Conservation (phyloP, 2,329 filamentous ascomycete species). For the Aureobasidium subglaciale region DNA sequence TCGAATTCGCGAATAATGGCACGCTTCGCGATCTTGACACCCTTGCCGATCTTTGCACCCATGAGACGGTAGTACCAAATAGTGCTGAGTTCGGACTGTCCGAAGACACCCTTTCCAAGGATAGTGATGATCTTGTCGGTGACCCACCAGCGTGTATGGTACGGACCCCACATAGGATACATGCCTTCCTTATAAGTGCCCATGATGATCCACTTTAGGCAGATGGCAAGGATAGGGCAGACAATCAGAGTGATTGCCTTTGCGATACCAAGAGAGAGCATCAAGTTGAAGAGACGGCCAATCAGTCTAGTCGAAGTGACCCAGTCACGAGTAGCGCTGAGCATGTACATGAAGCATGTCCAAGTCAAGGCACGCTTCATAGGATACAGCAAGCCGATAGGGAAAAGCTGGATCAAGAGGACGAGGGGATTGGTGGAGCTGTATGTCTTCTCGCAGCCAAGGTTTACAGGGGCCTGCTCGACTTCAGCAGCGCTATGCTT, state of each 20-base stretch:
- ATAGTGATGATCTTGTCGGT: conserved; percentile 47
- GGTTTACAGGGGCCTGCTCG: conserved; percentile 17
- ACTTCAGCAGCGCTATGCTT: conserved; percentile 9
- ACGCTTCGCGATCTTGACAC: conserved; percentile 40
- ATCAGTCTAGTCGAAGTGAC: conserved; percentile 34
- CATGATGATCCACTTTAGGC: conserved; percentile 49
- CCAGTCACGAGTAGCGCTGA: conserved; percentile 37
- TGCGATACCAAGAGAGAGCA: conserved; percentile 39
- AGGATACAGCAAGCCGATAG: conserved; percentile 45
- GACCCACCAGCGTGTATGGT: conserved; percentile 55
- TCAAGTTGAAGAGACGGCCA: conserved; percentile 45
- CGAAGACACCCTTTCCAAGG: conserved; percentile 43
- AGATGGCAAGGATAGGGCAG: conserved; percentile 43
- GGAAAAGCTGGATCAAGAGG: conserved; percentile 45
- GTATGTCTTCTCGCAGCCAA: conserved; percentile 34
- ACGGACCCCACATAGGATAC: conserved; percentile 54
- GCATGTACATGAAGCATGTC: conserved; percentile 45
- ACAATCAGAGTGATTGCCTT: conserved; percentile 34
- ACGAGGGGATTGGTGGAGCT: conserved; percentile 46
- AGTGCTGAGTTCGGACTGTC: conserved; percentile 33
- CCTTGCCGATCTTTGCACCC: conserved; percentile 47
- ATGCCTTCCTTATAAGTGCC: conserved; percentile 47
- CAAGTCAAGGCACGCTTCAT: conserved; percentile 46
- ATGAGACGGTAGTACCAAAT: conserved; percentile 46
- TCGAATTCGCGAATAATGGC: conserved; percentile 50